Percentiles rank a stretch among this genome's conserved stretches.
These are phyloP conservation scores for Phyllosticta ampelicida DNA, from an alignment of 2,329 filamentous ascomycete genomes.

Conservation along the genomic window DNA sequence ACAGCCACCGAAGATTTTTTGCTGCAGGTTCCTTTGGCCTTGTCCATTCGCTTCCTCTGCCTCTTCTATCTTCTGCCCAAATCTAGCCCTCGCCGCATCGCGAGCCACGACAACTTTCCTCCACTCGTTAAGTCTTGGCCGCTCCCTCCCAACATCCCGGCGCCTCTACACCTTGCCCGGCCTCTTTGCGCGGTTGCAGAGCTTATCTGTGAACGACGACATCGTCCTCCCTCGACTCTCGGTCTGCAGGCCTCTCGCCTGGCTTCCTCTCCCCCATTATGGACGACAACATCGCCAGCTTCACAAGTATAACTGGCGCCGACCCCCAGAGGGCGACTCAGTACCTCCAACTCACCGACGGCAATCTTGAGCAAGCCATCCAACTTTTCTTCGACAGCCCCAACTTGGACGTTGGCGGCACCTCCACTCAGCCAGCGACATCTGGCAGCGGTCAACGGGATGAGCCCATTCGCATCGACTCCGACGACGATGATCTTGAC, in stretches of 20 bases:
- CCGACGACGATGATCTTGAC: constrained; percentile 52
- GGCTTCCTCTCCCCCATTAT: constrained; percentile 16
- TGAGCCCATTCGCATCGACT: constrained; percentile 59
- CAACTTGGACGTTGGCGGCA: constrained; percentile 48
- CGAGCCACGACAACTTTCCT: background rate
- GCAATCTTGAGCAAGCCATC: constrained; percentile 75
- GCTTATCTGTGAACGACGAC: background rate
- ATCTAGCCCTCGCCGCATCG: background rate
- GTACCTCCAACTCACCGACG: constrained; percentile 76
- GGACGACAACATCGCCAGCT: constrained; percentile 57
- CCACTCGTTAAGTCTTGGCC: background rate
- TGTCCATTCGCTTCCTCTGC: background rate
- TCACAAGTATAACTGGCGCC: constrained; percentile 71
- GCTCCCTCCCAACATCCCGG: background rate
- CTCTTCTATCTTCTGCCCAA: background rate
- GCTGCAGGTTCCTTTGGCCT: background rate
- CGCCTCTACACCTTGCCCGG: background rate
- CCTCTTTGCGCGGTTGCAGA: background rate
- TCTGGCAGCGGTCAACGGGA: constrained; percentile 28
- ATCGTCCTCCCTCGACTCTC: background rate
- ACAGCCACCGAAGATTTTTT: background rate
- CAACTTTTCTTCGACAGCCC: constrained; percentile 85
- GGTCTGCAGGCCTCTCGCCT: background rate
- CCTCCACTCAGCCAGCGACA: constrained; percentile 25
- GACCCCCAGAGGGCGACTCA: constrained; percentile 63